Evolutionary conservation across 2,329 filamentous ascomycete species (phyloP), one percentile per base, ranked within the genome.

Genomic region (Furcasterigmium sp.): DNA sequence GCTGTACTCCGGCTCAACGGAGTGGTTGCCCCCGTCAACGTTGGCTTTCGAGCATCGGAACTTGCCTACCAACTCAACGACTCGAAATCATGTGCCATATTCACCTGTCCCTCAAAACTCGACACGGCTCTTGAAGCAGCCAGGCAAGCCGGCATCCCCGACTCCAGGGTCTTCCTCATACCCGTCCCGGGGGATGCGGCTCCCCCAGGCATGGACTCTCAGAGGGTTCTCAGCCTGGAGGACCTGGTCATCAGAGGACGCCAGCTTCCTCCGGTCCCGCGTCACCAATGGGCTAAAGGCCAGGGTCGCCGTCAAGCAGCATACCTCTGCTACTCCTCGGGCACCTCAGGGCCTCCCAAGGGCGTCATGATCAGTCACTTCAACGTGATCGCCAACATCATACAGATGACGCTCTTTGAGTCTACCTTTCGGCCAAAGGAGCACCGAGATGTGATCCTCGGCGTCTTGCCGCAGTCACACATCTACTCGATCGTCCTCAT

Each of bases 381-480:
- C 18, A 20, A 30, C 9, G 15, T 36, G 15, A 17, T 42, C 32
- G 30, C 40, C 13, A 42, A 42, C 23, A 19, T 25, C 21, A 28
- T 40, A 8, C 38, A 40, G 23, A 26, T 26, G 23, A 26, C 23
- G 7, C 23, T 26, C 23, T 26, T 79, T 50, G 54, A 36, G 17
- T 17, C 9, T 7, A 36, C 34, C 11, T 13, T 19, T 68, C 14
- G 80, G 85, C 46, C 75, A 79, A 13, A 68, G 17, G 15, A 19
- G 13, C 34, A 36, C 10, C 10, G 19, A 19, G 10, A 36, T 91
- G 8, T 83, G 81, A 55, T 86, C 89, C 60, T 67, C 93, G 18
- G 89, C 89, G 0, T 78, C 90, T 66, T 91, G 85, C 55, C 85
- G 88, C 57, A 82, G 82, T 13, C 83, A 79, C 60, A 36, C 17